Base-by-base conservation (phyloP, 345 rosid species). In the Toxicodendron radicans region DNA sequence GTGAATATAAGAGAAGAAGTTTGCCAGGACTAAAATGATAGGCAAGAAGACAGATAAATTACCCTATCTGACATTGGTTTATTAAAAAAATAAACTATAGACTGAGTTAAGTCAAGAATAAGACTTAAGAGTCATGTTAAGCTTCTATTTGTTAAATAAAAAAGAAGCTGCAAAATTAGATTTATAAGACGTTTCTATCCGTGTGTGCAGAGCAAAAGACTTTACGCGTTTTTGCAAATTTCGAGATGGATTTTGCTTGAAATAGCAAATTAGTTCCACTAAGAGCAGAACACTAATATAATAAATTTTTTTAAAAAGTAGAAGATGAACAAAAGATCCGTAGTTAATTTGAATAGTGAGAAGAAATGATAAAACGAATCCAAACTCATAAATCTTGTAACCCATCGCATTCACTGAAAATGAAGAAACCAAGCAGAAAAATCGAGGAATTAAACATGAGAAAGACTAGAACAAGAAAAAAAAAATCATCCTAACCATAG, bases 241-340 rank as follows among this genome's bases (percentile, higher is more conserved):
- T 77, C 85, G 85, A 86, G 85, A 84, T 65, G 78, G 88, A 83
- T 88, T 85, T 87, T 78, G 64, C 76, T 73, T 49, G 18, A 57
- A 79, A 69, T 17, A 52, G 74, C 33, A 65, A 76, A 75, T 65
- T 75, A 72, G 67, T 74, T 76, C 56, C 62, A 53, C 65, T 46
- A 75, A 75, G 52, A 59, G 64, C 71, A 64, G 77, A 69, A 53
- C 62, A 72, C 64, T 21, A 54, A 57, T 67, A 23, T 23, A 61
- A 70, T 14, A 51, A 21, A 3, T 58, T 61, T 61, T 71, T 33
- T 76, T 62, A 14, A 32, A 45, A 53, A 60, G 68, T 64, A 20
- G 63, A 54, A 60, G 72, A 59, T 66, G 66, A 32, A 3, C 41
- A 52, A 49, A 64, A 72, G 59, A 74, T 79, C 70, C 21, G 41